Evolutionary conservation across 2,329 filamentous ascomycete genomes (phyloP), one percentile per base, ranked within the genome.

Genomic region (Shiraia bambusicola): DNA sequence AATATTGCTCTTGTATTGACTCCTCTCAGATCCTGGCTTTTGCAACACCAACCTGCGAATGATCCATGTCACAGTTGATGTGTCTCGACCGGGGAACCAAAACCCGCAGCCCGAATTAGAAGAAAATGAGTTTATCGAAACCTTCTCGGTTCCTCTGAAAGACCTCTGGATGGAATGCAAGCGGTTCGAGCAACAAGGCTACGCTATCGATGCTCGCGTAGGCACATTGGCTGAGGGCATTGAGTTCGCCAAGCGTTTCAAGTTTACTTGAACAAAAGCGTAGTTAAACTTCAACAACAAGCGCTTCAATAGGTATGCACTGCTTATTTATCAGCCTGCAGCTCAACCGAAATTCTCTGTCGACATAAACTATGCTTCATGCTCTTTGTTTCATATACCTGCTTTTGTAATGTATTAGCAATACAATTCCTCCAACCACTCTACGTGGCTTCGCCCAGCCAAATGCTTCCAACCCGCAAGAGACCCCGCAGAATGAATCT

Each of bases 111-210:
- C 87, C 0, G 72, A 86, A 60, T 74, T 91, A 6, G 87, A 92
- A 62, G 87, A 90, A 17, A 84, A 82, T 49, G 87, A 92, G 69
- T 91, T 90, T 61, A 91, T 92, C 59, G 86, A 91, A 64, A 83
- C 84, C 25, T 91, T 92, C 58, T 80, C 79, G 7, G 76, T 88
- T 6, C 83, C 82, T 5, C 61, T 92, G 30, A 72, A 69, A 14
- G 72, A 77, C 11, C 66, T 92, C 28, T 89, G 84, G 72, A 76
- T 76, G 0, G 82, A 86, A 60, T 83, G 83, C 61, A 81, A 81
- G 63, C 77, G 67, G 50, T 72, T 90, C 1, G 86, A 90, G 60
- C 71, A 72, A 2, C 73, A 88, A 50, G 88, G 88, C 0, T 90
- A 80, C 66, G 87, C 85, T 1, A 87, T 93, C 52, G 88, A 93